Evolutionary conservation across 768 basidiomycete species (phyloP).

Genomic region (Hebeloma cylindrosporum): DNA sequence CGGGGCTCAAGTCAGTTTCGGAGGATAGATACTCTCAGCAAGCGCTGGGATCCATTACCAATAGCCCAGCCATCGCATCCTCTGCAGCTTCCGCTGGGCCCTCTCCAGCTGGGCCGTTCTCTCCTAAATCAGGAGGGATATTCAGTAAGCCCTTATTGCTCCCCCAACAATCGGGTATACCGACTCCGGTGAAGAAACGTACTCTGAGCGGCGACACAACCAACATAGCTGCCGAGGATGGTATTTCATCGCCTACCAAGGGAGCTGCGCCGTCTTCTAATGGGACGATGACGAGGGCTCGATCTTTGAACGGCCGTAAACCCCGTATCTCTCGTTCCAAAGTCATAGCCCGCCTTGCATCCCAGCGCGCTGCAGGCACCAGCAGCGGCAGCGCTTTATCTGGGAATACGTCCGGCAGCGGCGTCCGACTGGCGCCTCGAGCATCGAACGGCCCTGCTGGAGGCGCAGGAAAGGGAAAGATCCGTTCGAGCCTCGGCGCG

Average conservation of each 20-base stretch:
- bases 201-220: not conserved
- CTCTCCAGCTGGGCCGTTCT: slow-evolving; percentile 24
- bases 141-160: slow-evolving; percentile 54
- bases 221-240: not conserved
- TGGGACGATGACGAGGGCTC: slow-evolving; percentile 19
- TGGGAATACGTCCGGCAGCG: slow-evolving; percentile 15
- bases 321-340: slow-evolving; percentile 82
- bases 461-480: slow-evolving; percentile 22
- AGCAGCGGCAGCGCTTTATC: slow-evolving; percentile 12
- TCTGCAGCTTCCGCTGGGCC: slow-evolving; percentile 5
- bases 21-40: slow-evolving; percentile 19
- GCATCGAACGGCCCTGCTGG: slow-evolving; percentile 13
- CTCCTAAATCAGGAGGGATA: slow-evolving; percentile 35
- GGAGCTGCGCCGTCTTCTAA: not conserved
- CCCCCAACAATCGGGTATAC: slow-evolving; percentile 34
- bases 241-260: slow-evolving; percentile 4
- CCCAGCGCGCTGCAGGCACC: slow-evolving; percentile 56
- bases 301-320: slow-evolving; percentile 49
- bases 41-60: slow-evolving; percentile 36
- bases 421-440: slow-evolving; percentile 25
- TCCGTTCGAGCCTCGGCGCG: slow-evolving; percentile 54
- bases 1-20: slow-evolving; percentile 6
- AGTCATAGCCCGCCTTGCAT: slow-evolving; percentile 74
- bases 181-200: slow-evolving; percentile 31
- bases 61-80: slow-evolving; percentile 23